These are phyloP conservation scores for Malus domestica DNA, from an alignment of 306 rosid species.

Conservation along the genomic window DNA sequence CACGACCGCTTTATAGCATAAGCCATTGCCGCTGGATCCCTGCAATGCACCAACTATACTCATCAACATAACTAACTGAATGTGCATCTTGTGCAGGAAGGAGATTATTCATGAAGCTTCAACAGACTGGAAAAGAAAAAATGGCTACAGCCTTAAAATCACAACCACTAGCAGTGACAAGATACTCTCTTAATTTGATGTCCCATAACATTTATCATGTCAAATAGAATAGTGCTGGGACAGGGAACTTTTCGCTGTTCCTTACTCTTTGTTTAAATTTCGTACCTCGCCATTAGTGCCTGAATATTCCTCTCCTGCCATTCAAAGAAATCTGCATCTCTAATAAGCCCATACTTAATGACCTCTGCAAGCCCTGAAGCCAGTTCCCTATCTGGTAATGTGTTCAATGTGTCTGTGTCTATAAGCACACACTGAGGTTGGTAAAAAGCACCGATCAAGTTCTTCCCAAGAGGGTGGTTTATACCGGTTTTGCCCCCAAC, in stretches of 20 bases:
- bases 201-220: conserved; percentile 8
- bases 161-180: background rate
- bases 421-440: conserved; percentile 91
- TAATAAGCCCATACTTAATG: conserved; percentile 82
- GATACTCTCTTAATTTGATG: background rate
- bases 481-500: conserved; percentile 98
- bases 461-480: conserved; percentile 91
- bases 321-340: conserved; percentile 86
- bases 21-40: conserved; percentile 76
- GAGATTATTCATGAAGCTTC: background rate
- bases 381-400: conserved; percentile 81
- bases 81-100: background rate
- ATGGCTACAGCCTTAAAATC: background rate
- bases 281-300: conserved; percentile 68
- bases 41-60: conserved; percentile 24
- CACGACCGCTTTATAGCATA: conserved; percentile 94
- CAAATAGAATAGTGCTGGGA: background rate
- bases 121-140: background rate
- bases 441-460: conserved; percentile 89
- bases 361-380: conserved; percentile 96
- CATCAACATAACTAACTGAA: background rate
- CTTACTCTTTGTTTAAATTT: background rate
- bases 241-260: background rate
- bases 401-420: conserved; percentile 74
- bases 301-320: conserved; percentile 93